Evolutionary conservation across 2,329 filamentous ascomycete genomes (phyloP), one percentile per base, ranked within the genome.

Genomic region (Beauveria rudraprayagi): DNA sequence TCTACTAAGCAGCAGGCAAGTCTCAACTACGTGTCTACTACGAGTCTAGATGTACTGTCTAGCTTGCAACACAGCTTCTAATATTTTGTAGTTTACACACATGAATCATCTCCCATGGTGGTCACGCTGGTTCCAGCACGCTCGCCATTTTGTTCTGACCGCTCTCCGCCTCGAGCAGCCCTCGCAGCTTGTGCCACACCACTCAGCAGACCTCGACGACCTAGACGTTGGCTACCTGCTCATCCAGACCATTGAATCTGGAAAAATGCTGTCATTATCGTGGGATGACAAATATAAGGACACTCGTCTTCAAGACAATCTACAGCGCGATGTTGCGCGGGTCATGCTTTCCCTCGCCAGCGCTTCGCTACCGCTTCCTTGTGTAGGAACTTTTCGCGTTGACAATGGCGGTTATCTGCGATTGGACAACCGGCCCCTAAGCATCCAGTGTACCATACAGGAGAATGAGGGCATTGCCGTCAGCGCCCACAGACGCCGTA

Each of bases 321-420:
- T 74, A 14, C 72, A 74, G 61, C 65, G 63, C 63, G 68, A 66
- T 48, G 64, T 74, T 56, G 65, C 68, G 11, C 65, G 64, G 30
- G 63, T 70, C 34, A 69, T 72, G 47, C 62, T 73, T n/a, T 68
- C 68, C 3, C 66, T 73, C 8, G 67, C 70, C 11, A 67, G 65
- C n/a, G 43, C 70, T 28, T 34, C 30, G 30, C 30, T 34, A 34
- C 67, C 66, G 17, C 68, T 67, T 40, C 65, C 68, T 6, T 67
- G 67, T 16, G 70, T 73, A 30, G 70, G 66, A 14, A 48, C 69
- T 24, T 71, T 70, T 47, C 61, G 63, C 3, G 67, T 72, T 63
- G 62, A 66, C 60, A 62, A 72, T 62, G 48, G 62, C 5, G 70
- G 71, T 37, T 73, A 69, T 37, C 64, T 74, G 22, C 64, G 67